phyloP scores from a whole-genome alignment of 352 stramenopile genomes.

The Plasmopara viticola region DNA sequence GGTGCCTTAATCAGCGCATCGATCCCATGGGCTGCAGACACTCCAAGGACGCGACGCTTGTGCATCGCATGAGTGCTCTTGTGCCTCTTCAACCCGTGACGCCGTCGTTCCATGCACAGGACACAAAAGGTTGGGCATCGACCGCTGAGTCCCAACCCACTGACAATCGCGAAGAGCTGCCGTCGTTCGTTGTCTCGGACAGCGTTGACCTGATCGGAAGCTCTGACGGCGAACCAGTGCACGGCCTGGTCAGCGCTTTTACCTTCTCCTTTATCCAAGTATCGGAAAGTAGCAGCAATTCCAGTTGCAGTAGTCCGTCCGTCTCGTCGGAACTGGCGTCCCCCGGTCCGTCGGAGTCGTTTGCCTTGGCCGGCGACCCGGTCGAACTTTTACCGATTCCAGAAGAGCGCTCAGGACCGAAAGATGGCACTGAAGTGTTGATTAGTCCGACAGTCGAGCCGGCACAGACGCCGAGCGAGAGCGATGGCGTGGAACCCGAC shows the following conservation, averaged over 20 bases:
- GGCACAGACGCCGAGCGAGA: slow-evolving; percentile 6
- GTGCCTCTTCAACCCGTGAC: slow-evolving; percentile 24
- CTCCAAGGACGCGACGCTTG: slow-evolving; percentile 34
- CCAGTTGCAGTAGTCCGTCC: slow-evolving; percentile 15
- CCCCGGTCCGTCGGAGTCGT: slow-evolving; percentile 10
- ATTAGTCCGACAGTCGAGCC: slow-evolving; percentile 4
- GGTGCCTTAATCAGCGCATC: too few species aligned
- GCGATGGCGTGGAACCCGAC: slow-evolving; percentile 15
- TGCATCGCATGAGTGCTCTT: slow-evolving; percentile 9
- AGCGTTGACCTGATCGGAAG: slow-evolving; percentile 38
- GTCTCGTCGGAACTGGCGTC: slow-evolving; percentile 11
- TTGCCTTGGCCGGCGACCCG: slow-evolving; percentile 16
- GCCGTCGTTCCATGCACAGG: slow-evolving; percentile 24
- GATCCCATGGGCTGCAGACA: slow-evolving; percentile 52
- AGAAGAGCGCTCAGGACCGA: slow-evolving; percentile 21
- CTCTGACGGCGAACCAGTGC: slow-evolving; percentile 51
- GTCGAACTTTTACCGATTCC: slow-evolving; percentile 27
- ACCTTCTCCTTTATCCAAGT: slow-evolving; percentile 73
- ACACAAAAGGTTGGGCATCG: slow-evolving; percentile 8
- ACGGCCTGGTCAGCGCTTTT: slow-evolving; percentile 50
- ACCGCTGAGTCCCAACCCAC: slow-evolving; percentile 22
- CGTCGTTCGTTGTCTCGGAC: slow-evolving; percentile 44
- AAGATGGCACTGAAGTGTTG: slow-evolving; percentile 1
- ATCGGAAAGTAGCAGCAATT: slow-evolving; percentile 31
- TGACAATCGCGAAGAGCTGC: slow-evolving; percentile 29